Evolutionary conservation across 1,284 basidiomycete genomes (phyloP), one percentile per base, ranked within the genome.

Genomic region (Apiotrichum gamsii): DNA sequence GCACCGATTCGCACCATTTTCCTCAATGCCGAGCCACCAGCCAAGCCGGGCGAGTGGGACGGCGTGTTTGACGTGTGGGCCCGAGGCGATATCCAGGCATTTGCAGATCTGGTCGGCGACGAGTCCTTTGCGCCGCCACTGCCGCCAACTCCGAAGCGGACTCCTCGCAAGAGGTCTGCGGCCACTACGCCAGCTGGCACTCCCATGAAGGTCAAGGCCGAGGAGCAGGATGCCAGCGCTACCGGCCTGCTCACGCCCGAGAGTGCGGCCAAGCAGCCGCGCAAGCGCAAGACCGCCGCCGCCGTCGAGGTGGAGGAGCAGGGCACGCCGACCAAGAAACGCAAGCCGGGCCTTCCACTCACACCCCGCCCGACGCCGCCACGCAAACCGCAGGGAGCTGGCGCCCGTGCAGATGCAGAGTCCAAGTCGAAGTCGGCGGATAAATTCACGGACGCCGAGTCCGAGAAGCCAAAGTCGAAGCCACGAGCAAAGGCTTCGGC

Each of bases 61-160:
- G 87, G 83, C 19, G 83, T 91, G 3, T 95, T 96, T 60, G 90
- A 96, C 69, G 79, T 83, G 23, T 96, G 90, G 88, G 71, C 91
- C 38, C 82, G 89, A 59, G 90, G 90, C 3, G 89, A 96, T 64
- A 83, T 89, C 4, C 91, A 95, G 69, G 65, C 65, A 20, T 89
- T 91, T 68, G 84, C 85, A 3, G 69, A 72, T 8, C 42, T 56
- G 4, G 47, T 56, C 14, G 48, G 23, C 19, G 50, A 56, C 35
- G 23, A 34, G 20, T 19, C n/a, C 6, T 56, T 45, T 20, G 54
- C 48, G 3, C 41, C 34, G 19, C 42, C 50, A 1, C 19, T 43
- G 13, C 36, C 38, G 11, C n/a, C n/a, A n/a, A 21, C 25, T 14
- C 30, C 31, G 9, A 30, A 21, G 36, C 24, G 19, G 5, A 49